Percentiles rank a stretch among this genome's conserved stretches.
phyloP scores from a whole-genome alignment of 2,329 filamentous ascomycete species.

The Fusarium xyrophilum region DNA sequence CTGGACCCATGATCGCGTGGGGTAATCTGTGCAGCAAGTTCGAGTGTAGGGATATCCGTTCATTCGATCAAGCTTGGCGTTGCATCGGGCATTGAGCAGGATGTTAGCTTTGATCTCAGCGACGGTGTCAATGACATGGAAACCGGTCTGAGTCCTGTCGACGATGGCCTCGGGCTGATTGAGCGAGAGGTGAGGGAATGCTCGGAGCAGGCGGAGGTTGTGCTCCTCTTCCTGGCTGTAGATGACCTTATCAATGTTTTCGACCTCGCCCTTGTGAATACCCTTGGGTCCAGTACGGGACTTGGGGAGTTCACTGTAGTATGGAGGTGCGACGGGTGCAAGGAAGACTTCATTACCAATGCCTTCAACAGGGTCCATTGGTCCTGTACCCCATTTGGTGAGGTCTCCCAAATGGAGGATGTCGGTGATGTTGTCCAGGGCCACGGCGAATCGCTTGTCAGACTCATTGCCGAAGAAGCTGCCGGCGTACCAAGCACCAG shows the following conservation, averaged over 20 bases:
- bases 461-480: slow-evolving; percentile 15
- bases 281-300: slow-evolving; percentile 27
- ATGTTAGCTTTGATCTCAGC: slow-evolving; percentile 49
- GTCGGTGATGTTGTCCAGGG: slow-evolving; percentile 38
- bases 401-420: slow-evolving; percentile 32
- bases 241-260: slow-evolving; percentile 34
- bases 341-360: slow-evolving; percentile 43
- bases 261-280: slow-evolving; percentile 36
- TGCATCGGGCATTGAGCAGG: slow-evolving; percentile 63
- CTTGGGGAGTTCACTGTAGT: slow-evolving; percentile 29
- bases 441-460: slow-evolving; percentile 20
- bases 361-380: slow-evolving; percentile 39
- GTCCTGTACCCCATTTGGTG: slow-evolving; percentile 25
- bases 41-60: slow-evolving; percentile 53
- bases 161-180: slow-evolving; percentile 32
- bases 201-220: slow-evolving; percentile 31
- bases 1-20: slow-evolving; percentile 34
- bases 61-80: slow-evolving; percentile 44
- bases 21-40: slow-evolving; percentile 62
- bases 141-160: slow-evolving; percentile 36
- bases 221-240: slow-evolving; percentile 12
- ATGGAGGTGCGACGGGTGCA: slow-evolving; percentile 38
- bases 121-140: slow-evolving; percentile 45
- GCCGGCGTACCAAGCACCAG: slow-evolving; percentile 38
- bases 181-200: slow-evolving; percentile 32